Base-by-base conservation (phyloP, 495 filamentous ascomycete genomes). In the Hypomontagnella monticulosa region DNA sequence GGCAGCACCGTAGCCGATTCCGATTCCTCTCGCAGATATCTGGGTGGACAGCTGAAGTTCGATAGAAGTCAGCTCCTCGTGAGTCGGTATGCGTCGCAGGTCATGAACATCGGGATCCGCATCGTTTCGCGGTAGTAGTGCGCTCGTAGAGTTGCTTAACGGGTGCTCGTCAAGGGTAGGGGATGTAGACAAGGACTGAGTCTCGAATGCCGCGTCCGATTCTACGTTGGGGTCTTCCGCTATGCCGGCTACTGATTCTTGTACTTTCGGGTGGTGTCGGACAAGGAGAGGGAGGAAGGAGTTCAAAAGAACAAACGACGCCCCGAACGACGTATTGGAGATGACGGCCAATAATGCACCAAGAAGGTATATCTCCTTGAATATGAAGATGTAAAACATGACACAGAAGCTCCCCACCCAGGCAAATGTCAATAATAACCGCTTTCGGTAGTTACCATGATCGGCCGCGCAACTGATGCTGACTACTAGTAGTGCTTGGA, bases 381-480 rank as follows among this genome's bases (percentile, higher is more conserved):
- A 81, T 34, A 97, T 84, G 34, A 88, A 85, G 44, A 99, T 85
- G 72, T 97, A 97, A 1, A 91, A 78, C 93, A 98, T 99, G 4
- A 91, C 96, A 43, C 87, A 84, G 34, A 89, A 75, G 57, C 93
- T 87, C 30, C 95, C 95, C 20, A 87, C 81, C 73, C 92, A 89
- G 32, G 91, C 95, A 74, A 97, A 98, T 1, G 76, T 77, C 16
- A 99, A 82, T 19, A 99, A 79, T 11, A 99, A 84, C 36, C 84
- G 87, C 77, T 99, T 99, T 60, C 95, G 87, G 77, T 93, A 96
- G 50, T 89, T 90, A 60, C 95, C 95, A 76, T 98, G 95, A 72
- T 99, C 95, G 43, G 95, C 95, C 40, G 95, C 95, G 32, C 91
- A 95, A 61, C 90, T 94, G 85, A 99, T 97, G 56, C 92, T 96